A percentile compares a stretch with the other conserved stretches of the same genome.
These are phyloP conservation scores for Bidens hawaiensis DNA, from an alignment of 140 eudicot genomes.

Conservation along the genomic window DNA sequence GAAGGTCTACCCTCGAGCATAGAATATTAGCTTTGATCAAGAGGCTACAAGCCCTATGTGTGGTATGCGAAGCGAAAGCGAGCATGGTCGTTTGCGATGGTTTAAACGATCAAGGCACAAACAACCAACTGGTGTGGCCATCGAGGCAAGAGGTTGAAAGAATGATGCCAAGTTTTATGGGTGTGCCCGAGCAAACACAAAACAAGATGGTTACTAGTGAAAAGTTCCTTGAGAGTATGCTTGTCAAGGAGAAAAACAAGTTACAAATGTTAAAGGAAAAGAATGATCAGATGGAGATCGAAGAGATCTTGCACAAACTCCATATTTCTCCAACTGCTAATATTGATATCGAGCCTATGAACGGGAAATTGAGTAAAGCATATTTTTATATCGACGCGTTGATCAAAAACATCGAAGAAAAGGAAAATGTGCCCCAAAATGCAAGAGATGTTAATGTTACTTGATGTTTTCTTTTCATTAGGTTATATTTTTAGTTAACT, in stretches of 20 bases:
- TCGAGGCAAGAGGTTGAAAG: background rate
- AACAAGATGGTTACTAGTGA: background rate
- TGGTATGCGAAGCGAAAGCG: background rate
- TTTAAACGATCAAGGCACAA: background rate
- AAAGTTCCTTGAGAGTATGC: background rate
- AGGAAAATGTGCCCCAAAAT: background rate
- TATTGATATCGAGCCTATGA: background rate
- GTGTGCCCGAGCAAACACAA: background rate
- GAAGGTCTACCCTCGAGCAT: conserved; percentile 7
- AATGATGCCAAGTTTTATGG: background rate
- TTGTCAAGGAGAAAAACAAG: background rate
- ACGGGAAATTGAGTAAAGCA: background rate
- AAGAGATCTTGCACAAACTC: conserved; percentile 11
- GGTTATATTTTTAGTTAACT: no score
- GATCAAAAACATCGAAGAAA: background rate
- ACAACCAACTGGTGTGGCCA: conserved; percentile 7
- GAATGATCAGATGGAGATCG: conserved; percentile 8
- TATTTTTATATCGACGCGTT: background rate
- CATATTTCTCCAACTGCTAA: background rate
- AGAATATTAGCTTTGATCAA: conserved; percentile 10
- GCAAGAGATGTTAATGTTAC: background rate
- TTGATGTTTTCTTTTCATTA: background rate
- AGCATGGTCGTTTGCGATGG: conserved; percentile 4
- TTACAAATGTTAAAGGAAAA: background rate
- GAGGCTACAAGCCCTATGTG: background rate